phyloP scores from a whole-genome alignment of 176 grass and related monocot genomes.

The Musa schizocarpa region DNA sequence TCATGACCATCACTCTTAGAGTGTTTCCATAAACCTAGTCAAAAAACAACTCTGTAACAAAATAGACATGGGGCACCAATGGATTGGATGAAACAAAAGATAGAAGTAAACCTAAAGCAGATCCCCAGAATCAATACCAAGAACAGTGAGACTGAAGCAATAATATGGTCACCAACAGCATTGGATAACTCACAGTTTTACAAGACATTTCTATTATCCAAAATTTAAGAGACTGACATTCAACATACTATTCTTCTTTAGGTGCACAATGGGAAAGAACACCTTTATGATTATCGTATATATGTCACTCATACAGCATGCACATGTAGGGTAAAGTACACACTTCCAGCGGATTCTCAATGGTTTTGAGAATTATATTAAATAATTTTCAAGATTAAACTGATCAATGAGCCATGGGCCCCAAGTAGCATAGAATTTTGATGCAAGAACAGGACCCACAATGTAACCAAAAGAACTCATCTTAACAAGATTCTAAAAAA shows the following conservation, averaged over 20 bases:
- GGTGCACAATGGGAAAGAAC: neutral
- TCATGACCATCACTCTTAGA: constrained; percentile 87
- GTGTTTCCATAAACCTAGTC: constrained; percentile 84
- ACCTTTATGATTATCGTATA: neutral
- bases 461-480: neutral
- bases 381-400: neutral
- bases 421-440: neutral
- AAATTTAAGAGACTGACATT: no score
- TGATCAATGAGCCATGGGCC: neutral
- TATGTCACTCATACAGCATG: neutral
- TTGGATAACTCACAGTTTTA: neutral
- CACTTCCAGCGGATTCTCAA: neutral
- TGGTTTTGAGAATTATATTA: neutral
- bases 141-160: neutral
- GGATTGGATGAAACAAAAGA: neutral
- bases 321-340: neutral
- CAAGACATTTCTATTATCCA: neutral
- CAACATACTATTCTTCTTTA: neutral
- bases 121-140: neutral
- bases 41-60: neutral
- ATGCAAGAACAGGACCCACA: neutral
- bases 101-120: neutral
- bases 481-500: neutral
- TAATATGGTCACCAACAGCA: neutral
- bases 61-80: neutral